phyloP scores from a whole-genome alignment of 306 rosid species.

The Alnus rubra region DNA sequence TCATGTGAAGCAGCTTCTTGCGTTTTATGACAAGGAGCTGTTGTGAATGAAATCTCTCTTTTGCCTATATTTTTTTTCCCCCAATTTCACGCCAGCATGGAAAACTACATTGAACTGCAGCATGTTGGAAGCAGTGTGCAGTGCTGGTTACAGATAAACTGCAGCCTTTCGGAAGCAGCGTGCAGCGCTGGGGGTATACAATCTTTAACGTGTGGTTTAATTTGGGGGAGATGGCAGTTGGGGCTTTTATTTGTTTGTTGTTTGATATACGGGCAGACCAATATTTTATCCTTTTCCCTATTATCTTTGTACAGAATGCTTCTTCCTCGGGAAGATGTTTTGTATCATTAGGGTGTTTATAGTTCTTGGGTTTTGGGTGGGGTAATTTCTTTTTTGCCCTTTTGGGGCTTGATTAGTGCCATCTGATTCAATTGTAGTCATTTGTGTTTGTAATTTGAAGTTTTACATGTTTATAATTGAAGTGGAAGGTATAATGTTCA shows the following conservation, averaged over 20 bases:
- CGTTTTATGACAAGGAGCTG: slow-evolving; percentile 82
- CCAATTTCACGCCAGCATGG: slow-evolving; percentile 21
- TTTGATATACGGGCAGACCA: not conserved
- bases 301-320: slow-evolving; percentile 24
- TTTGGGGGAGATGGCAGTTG: not conserved
- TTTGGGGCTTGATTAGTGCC: slow-evolving; percentile 15
- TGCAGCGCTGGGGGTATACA: too few relatives aligned
- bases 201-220: not conserved
- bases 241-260: slow-evolving; percentile 6
- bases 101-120: slow-evolving; percentile 27
- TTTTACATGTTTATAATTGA: not conserved
- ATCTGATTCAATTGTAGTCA: slow-evolving; percentile 17
- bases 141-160: not conserved
- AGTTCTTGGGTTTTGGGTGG: slow-evolving; percentile 12
- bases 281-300: not conserved
- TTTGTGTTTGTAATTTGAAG: slow-evolving; percentile 16
- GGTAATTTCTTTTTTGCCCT: not conserved
- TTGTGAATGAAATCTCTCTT: slow-evolving; percentile 44
- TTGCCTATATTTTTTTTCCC: slow-evolving; percentile 19
- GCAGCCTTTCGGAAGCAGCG: too few relatives aligned
- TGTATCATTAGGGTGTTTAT: slow-evolving; percentile 20
- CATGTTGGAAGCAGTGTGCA: not conserved
- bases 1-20: slow-evolving; percentile 93
- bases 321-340: not conserved
- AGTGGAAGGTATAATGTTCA: not conserved